Evolutionary conservation across 257 asterid genomes (phyloP).

Genomic region (Solanum clarkiae): DNA sequence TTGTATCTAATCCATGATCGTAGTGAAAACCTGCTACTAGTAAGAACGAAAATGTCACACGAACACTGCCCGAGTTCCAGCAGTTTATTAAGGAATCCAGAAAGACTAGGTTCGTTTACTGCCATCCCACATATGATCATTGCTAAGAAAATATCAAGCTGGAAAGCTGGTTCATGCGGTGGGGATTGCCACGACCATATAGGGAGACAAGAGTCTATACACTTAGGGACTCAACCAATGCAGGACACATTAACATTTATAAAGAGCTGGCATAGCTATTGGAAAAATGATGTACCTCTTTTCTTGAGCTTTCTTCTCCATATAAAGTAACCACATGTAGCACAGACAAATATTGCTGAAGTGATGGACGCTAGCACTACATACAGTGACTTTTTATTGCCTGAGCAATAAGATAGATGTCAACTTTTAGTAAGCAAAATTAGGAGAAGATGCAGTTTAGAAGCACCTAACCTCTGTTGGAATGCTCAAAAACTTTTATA

Average conservation of each 20-base stretch:
- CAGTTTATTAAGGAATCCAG: background rate
- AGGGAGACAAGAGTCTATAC: background rate
- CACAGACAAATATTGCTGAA: background rate
- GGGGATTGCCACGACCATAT: background rate
- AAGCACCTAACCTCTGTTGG: background rate
- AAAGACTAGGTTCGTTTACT: background rate
- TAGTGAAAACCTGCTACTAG: background rate
- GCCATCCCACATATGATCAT: background rate
- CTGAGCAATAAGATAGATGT: background rate
- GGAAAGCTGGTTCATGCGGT: background rate
- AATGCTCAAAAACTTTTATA: background rate
- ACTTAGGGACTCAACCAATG: background rate
- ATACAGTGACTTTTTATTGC: background rate
- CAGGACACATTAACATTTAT: background rate
- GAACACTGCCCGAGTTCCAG: background rate
- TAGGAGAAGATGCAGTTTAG: background rate
- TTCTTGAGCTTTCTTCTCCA: slow-evolving; percentile 7
- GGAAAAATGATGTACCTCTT: slow-evolving; percentile 8
- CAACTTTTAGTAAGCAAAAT: background rate
- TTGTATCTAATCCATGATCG: background rate
- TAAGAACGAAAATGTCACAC: background rate
- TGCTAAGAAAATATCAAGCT: background rate
- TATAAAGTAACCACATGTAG: background rate
- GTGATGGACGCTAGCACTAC: background rate
- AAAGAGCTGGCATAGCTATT: background rate